These are phyloP conservation scores for Vitis hybrid DNA, from an alignment of 177 flowering plant species.

Conservation along the genomic window DNA sequence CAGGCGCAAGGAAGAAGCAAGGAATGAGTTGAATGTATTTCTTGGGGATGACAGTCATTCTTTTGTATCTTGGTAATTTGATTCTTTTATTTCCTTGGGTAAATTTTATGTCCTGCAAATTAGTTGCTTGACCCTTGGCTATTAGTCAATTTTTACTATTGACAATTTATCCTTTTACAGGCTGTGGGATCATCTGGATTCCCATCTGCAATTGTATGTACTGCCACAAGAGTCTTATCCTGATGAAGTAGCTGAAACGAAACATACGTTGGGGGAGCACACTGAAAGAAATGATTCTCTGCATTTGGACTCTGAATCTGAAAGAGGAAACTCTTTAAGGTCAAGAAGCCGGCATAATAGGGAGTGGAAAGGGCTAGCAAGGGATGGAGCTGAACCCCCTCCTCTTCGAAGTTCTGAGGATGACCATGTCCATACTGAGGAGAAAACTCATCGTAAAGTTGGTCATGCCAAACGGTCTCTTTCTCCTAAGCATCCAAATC, in stretches of 20 bases:
- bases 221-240: constrained; percentile 36
- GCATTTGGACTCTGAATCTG: constrained; percentile 44
- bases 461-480: constrained; percentile 33
- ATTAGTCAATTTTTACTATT: constrained; percentile 5
- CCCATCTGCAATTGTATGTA: constrained; percentile 56
- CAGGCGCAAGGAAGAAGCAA: constrained; percentile 78
- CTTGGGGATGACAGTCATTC: constrained; percentile 80
- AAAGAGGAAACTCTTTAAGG: constrained; percentile 32
- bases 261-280: constrained; percentile 20
- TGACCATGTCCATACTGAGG: constrained; percentile 29
- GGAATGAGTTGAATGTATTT: constrained; percentile 84
- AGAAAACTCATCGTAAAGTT: constrained; percentile 27
- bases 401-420: constrained; percentile 53
- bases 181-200: constrained; percentile 91
- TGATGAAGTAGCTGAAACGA: constrained; percentile 31
- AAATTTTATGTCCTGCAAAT: neutral
- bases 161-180: constrained; percentile 28
- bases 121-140: neutral
- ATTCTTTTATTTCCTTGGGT: constrained; percentile 1
- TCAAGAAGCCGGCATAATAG: constrained; percentile 50
- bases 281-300: constrained; percentile 21
- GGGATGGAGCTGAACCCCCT: constrained; percentile 57
- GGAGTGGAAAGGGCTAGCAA: constrained; percentile 59
- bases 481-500: constrained; percentile 40
- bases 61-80: constrained; percentile 80